These are phyloP conservation scores for Flaveria ramosissima DNA, from an alignment of 129 eudicot species.

Conservation along the genomic window DNA sequence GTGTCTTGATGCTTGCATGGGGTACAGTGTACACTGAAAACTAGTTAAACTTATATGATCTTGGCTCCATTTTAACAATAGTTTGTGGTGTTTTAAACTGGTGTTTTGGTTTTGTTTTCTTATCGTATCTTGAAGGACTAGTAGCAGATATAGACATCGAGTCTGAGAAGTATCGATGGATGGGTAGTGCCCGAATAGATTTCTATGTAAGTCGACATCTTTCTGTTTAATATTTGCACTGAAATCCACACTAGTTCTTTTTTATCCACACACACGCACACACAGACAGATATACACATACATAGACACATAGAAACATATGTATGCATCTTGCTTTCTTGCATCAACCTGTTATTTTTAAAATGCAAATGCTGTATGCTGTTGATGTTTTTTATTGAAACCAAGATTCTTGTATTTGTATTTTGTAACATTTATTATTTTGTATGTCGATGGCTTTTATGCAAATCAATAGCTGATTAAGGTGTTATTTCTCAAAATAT, in stretches of 20 bases:
- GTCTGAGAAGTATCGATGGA: constrained; percentile 93
- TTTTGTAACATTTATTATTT: neutral
- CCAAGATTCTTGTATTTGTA: constrained; percentile 9
- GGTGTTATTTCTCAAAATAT: neutral
- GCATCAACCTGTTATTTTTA: neutral
- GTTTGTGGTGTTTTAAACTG: constrained; percentile 1
- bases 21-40: constrained; percentile 77
- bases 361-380: neutral
- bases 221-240: neutral
- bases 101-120: neutral
- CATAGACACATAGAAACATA: neutral
- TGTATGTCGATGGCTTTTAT: constrained; percentile 3
- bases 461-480: constrained; percentile 3
- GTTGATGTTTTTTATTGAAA: neutral
- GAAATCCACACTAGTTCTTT: neutral
- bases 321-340: neutral
- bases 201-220: constrained; percentile 57
- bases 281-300: no score
- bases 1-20: constrained; percentile 96
- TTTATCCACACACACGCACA: neutral
- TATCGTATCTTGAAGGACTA: constrained; percentile 52
- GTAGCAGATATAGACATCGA: constrained; percentile 93
- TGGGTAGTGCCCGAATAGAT: constrained; percentile 88
- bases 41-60: neutral
- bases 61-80: constrained; percentile 4